These are phyloP conservation scores for Martensiomyces pterosporus DNA, from an alignment of 192 early-diverging fungal genomes.

Conservation along the genomic window DNA sequence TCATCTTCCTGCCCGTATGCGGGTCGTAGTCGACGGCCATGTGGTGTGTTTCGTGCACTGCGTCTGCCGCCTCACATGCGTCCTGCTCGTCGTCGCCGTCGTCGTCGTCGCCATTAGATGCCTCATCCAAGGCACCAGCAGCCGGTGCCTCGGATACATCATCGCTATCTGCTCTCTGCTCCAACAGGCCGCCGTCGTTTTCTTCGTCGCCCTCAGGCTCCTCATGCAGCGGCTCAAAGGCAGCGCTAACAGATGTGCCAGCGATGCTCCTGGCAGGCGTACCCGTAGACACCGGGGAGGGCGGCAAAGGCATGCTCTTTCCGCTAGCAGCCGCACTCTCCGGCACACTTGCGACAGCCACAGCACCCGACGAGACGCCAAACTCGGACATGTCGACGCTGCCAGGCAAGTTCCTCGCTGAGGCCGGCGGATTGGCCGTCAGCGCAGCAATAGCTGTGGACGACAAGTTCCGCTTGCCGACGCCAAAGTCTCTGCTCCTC, in stretches of 20 bases:
- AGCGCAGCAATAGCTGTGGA: conserved; percentile 31
- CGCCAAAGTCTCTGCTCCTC: conserved; percentile 21
- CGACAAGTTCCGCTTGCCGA: conserved; percentile 35
- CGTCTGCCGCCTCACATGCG: conserved; percentile 8
- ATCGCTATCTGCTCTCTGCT: background rate
- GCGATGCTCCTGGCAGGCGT: conserved; percentile 29
- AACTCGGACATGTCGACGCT: conserved; percentile 47
- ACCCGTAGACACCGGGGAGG: conserved; percentile 26
- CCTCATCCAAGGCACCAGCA: too few species aligned
- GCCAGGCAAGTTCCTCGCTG: conserved; percentile 31
- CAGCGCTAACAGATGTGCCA: conserved; percentile 17
- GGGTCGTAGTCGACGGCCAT: conserved; percentile 83
- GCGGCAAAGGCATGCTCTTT: conserved; percentile 11
- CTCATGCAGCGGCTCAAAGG: conserved; percentile 32
- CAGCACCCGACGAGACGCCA: conserved; percentile 21
- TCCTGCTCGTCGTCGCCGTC: background rate
- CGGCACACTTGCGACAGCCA: too few species aligned
- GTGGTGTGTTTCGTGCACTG: conserved; percentile 78
- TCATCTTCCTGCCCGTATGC: conserved; percentile 85
- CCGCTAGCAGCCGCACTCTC: conserved; percentile 2
- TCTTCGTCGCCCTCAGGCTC: conserved; percentile 13
- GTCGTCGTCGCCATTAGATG: background rate
- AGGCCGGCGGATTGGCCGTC: conserved; percentile 23
- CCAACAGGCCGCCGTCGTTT: background rate
- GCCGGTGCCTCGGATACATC: background rate